Evolutionary conservation across 345 rosid species (phyloP).

Genomic region (Pugionium cornutum): DNA sequence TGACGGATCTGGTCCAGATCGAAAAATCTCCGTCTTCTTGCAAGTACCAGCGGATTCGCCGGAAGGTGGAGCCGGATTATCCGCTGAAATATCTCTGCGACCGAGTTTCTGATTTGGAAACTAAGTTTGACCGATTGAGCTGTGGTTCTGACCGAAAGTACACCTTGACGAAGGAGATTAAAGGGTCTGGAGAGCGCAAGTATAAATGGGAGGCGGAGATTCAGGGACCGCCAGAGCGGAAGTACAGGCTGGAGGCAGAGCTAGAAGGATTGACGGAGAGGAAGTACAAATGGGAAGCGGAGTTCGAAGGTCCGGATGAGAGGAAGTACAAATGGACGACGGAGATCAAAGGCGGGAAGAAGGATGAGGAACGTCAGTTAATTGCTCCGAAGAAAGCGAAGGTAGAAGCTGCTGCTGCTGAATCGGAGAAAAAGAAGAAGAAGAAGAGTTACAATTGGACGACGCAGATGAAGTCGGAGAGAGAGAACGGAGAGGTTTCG

Average conservation of each 20-base stretch:
- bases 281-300: slow-evolving; percentile 63
- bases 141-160: slow-evolving; percentile 65
- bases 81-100: slow-evolving; percentile 55
- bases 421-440: slow-evolving; percentile 40
- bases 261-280: slow-evolving; percentile 6
- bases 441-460: slow-evolving; percentile 58
- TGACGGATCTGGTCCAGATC: slow-evolving; percentile 64
- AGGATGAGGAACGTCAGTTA: slow-evolving; percentile 22
- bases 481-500: slow-evolving; percentile 48
- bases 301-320: slow-evolving; percentile 64
- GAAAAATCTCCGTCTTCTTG: slow-evolving; percentile 48
- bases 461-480: slow-evolving; percentile 72
- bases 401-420: slow-evolving; percentile 43
- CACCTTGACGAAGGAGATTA: slow-evolving; percentile 74
- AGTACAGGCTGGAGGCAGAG: slow-evolving; percentile 47
- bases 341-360: slow-evolving; percentile 52
- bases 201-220: slow-evolving; percentile 73
- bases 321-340: slow-evolving; percentile 68
- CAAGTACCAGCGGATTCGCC: slow-evolving; percentile 55
- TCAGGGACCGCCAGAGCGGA: slow-evolving; percentile 40
- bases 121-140: slow-evolving; percentile 58
- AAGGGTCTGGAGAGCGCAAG: slow-evolving; percentile 67
- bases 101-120: slow-evolving; percentile 65
- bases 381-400: slow-evolving; percentile 31
- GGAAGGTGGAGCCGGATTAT: slow-evolving; percentile 41